These are phyloP conservation scores for Apophysomyces trapeziformis DNA, from an alignment of 371 early-diverging fungal genomes.

Conservation along the genomic window DNA sequence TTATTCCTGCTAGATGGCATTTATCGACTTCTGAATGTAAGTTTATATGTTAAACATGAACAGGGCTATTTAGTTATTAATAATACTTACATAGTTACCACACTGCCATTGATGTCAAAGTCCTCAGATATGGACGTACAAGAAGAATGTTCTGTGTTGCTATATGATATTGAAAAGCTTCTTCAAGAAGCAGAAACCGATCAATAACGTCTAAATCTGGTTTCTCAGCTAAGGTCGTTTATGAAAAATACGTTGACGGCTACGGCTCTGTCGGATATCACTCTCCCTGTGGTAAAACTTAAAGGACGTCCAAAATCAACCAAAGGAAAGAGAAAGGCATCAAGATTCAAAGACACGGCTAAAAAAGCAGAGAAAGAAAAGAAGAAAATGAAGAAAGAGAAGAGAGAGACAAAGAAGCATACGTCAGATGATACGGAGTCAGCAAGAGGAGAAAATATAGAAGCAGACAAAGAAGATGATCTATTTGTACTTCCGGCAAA, in stretches of 20 bases:
- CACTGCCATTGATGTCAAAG: not conserved
- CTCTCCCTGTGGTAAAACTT: not conserved
- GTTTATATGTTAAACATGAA: not conserved
- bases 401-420: not conserved
- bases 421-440: not conserved
- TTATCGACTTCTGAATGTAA: constrained; percentile 4
- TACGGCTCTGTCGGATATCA: not conserved
- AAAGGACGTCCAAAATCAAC: constrained; percentile 1
- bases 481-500: not conserved
- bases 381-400: not conserved
- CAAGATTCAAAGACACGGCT: not conserved
- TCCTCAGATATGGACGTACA: not conserved
- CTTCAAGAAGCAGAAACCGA: constrained; percentile 4
- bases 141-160: not conserved
- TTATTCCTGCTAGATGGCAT: constrained; percentile 1
- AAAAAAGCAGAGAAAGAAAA: not conserved
- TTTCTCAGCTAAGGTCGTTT: not conserved
- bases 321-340: constrained; percentile 1
- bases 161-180: constrained; percentile 1
- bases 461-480: not conserved
- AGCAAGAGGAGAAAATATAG: no score
- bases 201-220: not conserved
- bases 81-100: not conserved
- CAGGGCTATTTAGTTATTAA: not conserved
- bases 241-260: not conserved